Base-by-base conservation (phyloP, 75 land plant genomes). In the Azolla pinnata region DNA sequence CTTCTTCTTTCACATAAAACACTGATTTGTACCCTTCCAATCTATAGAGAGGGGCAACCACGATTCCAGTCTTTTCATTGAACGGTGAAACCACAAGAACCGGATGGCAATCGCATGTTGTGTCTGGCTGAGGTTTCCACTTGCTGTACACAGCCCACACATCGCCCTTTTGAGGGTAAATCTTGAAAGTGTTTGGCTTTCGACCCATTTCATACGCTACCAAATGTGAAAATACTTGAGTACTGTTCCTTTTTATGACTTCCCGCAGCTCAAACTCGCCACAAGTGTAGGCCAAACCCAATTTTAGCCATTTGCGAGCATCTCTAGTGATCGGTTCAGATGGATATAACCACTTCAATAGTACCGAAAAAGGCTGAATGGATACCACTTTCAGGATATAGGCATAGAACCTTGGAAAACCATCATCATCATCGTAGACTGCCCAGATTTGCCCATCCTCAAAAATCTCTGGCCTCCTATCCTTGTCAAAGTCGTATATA, bases 61-160 rank as follows among this genome's bases (percentile, higher is more conserved):
- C n/a, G 10, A 69, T 23, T 0, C 52, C 73, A 26, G 31, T 21
- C 5, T 27, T 56, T 12, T 64, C 62, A n/a, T 1, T 49, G 29
- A 25, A 71, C 27, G 26, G 19, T 0, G 23, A 5, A 7, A 40
- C 17, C 16, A 78, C 56, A 51, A 63, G 68, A 26, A 78, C 80
- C 33, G 76, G 30, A 50, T 68, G 59, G 32, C 50, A 74, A 10
- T 58, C 32, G 0, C 33, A 31, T 32, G 14, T 56, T 12, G n/a
- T 30, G 12, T 23, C 21, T 76, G 62, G 57, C 1, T 14, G 14
- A 31, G 32, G 26, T 34, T 29, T 47, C 77, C 78, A 78, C 19
- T 63, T 49, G 48, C 20, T 78, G 50, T 59, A 78, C 18, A 74
- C 1, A 31, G 80, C 80, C 80, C 80, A 78, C n/a, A 78, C 61